Evolutionary conservation across 2,329 filamentous ascomycete species (phyloP).

Genomic region (Ustilaginoidea virens): DNA sequence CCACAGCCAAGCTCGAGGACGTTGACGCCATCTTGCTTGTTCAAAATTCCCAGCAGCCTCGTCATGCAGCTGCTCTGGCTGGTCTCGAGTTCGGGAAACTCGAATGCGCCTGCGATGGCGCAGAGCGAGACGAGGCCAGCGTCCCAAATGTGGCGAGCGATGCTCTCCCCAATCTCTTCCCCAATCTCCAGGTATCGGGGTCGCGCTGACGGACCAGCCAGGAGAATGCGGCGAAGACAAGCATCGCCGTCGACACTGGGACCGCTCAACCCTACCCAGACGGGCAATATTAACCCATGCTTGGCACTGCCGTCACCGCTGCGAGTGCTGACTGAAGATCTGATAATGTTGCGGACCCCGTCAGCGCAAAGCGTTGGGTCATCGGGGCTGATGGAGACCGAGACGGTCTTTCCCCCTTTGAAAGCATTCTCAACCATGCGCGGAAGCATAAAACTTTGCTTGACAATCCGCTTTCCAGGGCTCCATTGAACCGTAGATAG

Average conservation of each 20-base stretch:
- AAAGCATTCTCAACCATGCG: conserved; percentile 12
- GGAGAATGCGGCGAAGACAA: conserved; percentile 14
- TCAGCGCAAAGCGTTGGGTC: conserved; percentile 12
- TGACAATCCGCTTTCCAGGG: conserved; percentile 24
- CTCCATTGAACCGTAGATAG: conserved; percentile 16
- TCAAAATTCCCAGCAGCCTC: conserved; percentile 16
- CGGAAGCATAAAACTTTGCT: conserved; percentile 16
- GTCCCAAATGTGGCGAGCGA: conserved; percentile 45
- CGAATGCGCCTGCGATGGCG: conserved; percentile 15
- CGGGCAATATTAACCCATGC: conserved; percentile 26
- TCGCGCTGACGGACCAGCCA: conserved; percentile 10
- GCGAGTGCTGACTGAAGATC: conserved; percentile 11
- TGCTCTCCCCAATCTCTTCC: conserved; percentile 44
- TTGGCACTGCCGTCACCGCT: conserved; percentile 7
- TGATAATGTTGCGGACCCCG: conserved; percentile 12
- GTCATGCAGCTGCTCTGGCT: conserved; percentile 14
- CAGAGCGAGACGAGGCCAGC: conserved; percentile 32
- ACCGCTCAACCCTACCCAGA: conserved; percentile 21
- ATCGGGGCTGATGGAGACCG: conserved; percentile 14
- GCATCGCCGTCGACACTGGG: conserved; percentile 10
- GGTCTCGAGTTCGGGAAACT: conserved; percentile 11
- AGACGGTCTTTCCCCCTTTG: conserved; percentile 10
- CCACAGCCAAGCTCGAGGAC: conserved; percentile 41
- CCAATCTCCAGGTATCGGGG: conserved; percentile 25
- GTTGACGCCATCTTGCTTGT: conserved; percentile 15